These are phyloP conservation scores for Posidonia oceanica DNA, from an alignment of 116 monocot species.

Conservation along the genomic window DNA sequence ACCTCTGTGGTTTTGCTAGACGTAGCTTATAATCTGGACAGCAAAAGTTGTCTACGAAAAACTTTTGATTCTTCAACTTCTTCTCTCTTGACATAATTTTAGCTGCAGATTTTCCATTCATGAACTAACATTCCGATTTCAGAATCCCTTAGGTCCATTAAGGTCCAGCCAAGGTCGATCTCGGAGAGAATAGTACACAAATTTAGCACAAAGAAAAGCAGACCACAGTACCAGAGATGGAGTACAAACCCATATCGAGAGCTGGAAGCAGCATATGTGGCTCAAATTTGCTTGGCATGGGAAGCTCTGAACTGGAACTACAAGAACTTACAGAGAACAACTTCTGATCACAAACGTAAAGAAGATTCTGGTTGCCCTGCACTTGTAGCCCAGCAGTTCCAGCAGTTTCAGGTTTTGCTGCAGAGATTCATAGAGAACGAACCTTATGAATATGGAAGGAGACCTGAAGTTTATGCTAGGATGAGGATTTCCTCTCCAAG, in stretches of 20 bases:
- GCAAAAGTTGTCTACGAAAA: too few relatives aligned
- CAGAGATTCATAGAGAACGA: conserved; percentile 90
- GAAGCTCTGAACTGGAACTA: conserved; percentile 91
- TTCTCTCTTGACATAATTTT: too few relatives aligned
- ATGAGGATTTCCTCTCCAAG: conserved; percentile 55
- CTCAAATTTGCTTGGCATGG: conserved; percentile 90
- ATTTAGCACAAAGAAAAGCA: conserved; percentile 16
- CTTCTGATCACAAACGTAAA: not conserved
- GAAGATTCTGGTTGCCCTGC: conserved; percentile 32
- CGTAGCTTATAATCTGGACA: too few relatives aligned
- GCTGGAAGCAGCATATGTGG: conserved; percentile 74
- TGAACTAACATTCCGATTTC: conserved; percentile 1
- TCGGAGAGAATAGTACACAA: conserved; percentile 68
- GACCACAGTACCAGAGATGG: not conserved
- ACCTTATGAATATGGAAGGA: conserved; percentile 60
- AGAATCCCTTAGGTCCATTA: conserved; percentile 65
- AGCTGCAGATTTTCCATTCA: not conserved
- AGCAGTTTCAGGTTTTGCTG: conserved; percentile 77
- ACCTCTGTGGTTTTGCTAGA: not conserved
- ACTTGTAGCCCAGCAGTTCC: conserved; percentile 60
- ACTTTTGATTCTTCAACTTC: too few relatives aligned
- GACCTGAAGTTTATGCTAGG: conserved; percentile 67
- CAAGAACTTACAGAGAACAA: conserved; percentile 25
- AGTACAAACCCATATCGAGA: conserved; percentile 46
- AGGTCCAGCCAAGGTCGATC: conserved; percentile 59